Percentiles rank a stretch among this genome's conserved stretches.
Evolutionary conservation across 2,329 filamentous ascomycete genomes (phyloP).

Genomic region (Drechslerella stenobrocha): DNA sequence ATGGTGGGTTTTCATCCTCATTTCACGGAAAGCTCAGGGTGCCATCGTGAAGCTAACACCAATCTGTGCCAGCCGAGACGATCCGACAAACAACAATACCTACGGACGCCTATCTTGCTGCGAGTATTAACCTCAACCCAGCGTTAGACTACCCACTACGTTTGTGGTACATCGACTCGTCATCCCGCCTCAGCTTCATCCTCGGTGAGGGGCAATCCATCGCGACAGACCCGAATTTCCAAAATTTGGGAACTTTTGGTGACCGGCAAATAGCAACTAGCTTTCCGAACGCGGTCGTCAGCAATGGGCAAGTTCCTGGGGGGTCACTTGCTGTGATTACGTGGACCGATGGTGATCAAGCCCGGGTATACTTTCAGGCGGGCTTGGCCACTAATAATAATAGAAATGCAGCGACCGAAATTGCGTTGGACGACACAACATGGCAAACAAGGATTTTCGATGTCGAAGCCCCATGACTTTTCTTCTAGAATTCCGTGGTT

Average conservation of each 20-base stretch:
- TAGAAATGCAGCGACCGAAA: slow-evolving; percentile 25
- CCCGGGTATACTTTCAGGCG: slow-evolving; percentile 30
- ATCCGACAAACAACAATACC: slow-evolving; percentile 21
- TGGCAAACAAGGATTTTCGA: slow-evolving; percentile 11
- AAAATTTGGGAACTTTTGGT: slow-evolving; percentile 30
- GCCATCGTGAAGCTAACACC: background rate
- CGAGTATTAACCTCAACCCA: slow-evolving; percentile 14
- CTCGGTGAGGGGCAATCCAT: slow-evolving; percentile 21
- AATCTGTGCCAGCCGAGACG: slow-evolving; percentile 20
- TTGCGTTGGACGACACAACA: slow-evolving; percentile 18
- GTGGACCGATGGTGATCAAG: slow-evolving; percentile 27
- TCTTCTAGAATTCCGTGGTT: no score
- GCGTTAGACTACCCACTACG: slow-evolving; percentile 18
- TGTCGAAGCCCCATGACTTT: background rate
- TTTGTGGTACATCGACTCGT: slow-evolving; percentile 26
- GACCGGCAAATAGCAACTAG: slow-evolving; percentile 12
- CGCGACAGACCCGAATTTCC: slow-evolving; percentile 15
- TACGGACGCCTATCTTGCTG: slow-evolving; percentile 12
- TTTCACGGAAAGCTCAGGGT: background rate
- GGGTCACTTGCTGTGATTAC: slow-evolving; percentile 22
- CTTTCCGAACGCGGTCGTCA: slow-evolving; percentile 11
- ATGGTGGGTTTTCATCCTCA: slow-evolving; percentile 17
- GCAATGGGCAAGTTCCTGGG: slow-evolving; percentile 26
- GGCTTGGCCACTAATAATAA: slow-evolving; percentile 15
- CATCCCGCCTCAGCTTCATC: slow-evolving; percentile 14